Percentiles rank a stretch among this genome's conserved stretches.
These are phyloP conservation scores for Penicillium cosmopolitanum DNA, from an alignment of 495 filamentous ascomycete genomes.

Conservation along the genomic window DNA sequence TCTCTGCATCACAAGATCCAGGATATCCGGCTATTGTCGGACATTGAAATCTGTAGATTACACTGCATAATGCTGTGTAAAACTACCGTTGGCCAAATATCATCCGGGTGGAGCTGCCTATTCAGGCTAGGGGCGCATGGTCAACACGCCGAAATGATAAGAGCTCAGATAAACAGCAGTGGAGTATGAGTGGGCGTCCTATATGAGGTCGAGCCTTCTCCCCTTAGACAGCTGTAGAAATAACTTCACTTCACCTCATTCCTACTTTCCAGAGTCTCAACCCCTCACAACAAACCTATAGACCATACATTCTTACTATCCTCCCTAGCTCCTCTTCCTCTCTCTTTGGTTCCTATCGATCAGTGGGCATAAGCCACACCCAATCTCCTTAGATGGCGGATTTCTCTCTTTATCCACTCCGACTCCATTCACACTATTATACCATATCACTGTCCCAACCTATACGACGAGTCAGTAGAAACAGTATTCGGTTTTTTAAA, in stretches of 20 bases:
- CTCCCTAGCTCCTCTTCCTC: neutral
- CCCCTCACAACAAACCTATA: slow-evolving; percentile 10
- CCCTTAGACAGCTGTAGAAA: neutral
- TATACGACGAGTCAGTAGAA: slow-evolving; percentile 40
- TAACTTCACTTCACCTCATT: slow-evolving; percentile 1
- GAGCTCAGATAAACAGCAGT: slow-evolving; percentile 14
- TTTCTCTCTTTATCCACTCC: slow-evolving; percentile 39
- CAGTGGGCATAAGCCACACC: slow-evolving; percentile 25
- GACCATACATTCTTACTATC: slow-evolving; percentile 6
- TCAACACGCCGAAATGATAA: slow-evolving; percentile 19
- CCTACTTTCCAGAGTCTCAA: slow-evolving; percentile 6
- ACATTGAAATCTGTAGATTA: neutral
- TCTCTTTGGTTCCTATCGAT: slow-evolving; percentile 8
- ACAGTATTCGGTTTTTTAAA: slow-evolving; percentile 30
- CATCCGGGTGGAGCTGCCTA: slow-evolving; percentile 34
- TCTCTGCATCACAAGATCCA: no score
- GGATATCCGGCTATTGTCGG: no score
- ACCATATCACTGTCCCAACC: slow-evolving; percentile 45
- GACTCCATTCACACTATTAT: slow-evolving; percentile 42
- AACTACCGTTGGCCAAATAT: neutral
- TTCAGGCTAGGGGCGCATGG: slow-evolving; percentile 21
- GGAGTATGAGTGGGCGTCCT: slow-evolving; percentile 16
- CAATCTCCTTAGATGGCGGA: slow-evolving; percentile 42
- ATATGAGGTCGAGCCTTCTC: slow-evolving; percentile 24
- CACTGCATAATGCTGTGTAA: neutral